A percentile compares a stretch with the other conserved stretches of the same genome.
phyloP scores from a whole-genome alignment of 75 land plant genomes.

The Sequoiadendron giganteum region DNA sequence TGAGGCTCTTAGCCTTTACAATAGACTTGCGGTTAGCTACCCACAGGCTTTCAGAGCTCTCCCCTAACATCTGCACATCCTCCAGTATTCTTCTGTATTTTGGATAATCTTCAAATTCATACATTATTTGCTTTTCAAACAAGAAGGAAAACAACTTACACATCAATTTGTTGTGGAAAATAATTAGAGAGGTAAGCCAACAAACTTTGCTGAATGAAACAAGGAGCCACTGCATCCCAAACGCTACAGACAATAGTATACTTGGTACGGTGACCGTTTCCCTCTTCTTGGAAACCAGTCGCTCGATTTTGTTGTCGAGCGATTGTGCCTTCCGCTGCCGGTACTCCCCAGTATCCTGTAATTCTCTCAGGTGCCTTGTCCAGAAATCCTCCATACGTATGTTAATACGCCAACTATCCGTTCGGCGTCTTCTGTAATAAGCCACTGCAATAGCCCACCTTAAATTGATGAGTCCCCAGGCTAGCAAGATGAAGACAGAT shows the following conservation, averaged over 20 bases:
- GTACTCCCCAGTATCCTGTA: neutral
- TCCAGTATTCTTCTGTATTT: neutral
- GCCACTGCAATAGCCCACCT: neutral
- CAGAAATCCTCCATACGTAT: too few relatives aligned
- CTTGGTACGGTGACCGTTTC: neutral
- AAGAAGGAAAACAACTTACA: neutral
- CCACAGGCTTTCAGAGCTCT: too few relatives aligned
- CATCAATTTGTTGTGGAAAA: neutral
- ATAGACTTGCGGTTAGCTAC: too few relatives aligned
- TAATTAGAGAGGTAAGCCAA: neutral
- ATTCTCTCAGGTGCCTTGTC: neutral
- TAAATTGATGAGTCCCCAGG: too few relatives aligned
- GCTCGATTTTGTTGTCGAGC: neutral
- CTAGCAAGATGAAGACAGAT: neutral
- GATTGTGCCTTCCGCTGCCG: neutral
- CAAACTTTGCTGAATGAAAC: neutral
- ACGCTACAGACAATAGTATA: neutral
- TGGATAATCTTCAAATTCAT: neutral
- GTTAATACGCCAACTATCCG: neutral
- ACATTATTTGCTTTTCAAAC: neutral
- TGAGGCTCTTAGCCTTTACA: too few relatives aligned
- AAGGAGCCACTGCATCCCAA: neutral
- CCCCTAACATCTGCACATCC: too few relatives aligned
- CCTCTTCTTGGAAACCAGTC: neutral
- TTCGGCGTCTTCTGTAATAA: neutral